These are phyloP conservation scores for Hypoxylon sp. DNA, from an alignment of 2,329 filamentous ascomycete genomes.

Conservation along the genomic window DNA sequence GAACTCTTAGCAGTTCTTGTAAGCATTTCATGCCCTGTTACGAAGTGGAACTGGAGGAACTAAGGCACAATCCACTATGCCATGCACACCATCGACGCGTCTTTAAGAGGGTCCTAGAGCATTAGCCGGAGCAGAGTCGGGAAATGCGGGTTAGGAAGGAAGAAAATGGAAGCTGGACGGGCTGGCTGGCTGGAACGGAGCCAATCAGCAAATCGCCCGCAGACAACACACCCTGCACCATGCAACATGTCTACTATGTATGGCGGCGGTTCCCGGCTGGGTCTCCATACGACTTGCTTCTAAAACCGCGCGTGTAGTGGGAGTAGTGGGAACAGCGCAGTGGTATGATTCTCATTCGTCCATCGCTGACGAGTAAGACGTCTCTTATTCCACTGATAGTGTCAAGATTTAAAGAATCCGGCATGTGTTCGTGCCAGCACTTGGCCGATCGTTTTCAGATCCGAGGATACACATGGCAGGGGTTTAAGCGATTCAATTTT, in stretches of 20 bases:
- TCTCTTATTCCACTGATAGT: constrained; percentile 13
- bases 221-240: constrained; percentile 29
- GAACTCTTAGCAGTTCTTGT: constrained; percentile 26
- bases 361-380: constrained; percentile 29
- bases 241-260: constrained; percentile 14
- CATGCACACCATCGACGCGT: constrained; percentile 15
- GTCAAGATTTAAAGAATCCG: neutral
- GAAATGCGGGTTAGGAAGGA: constrained; percentile 26
- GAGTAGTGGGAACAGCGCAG: constrained; percentile 23
- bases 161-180: neutral
- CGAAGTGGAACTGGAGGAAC: constrained; percentile 14
- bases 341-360: constrained; percentile 42
- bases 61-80: constrained; percentile 11
- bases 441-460: constrained; percentile 4
- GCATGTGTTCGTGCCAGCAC: constrained; percentile 11
- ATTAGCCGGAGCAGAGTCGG: constrained; percentile 37
- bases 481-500: neutral
- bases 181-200: constrained; percentile 1
- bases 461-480: constrained; percentile 8
- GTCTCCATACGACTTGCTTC: constrained; percentile 31
- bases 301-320: constrained; percentile 20
- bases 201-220: constrained; percentile 28
- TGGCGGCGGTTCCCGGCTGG: constrained; percentile 37
- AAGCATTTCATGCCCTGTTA: constrained; percentile 19
- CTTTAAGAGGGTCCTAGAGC: too few species aligned